phyloP scores from a whole-genome alignment of 1,139 yeast genomes.

The Geotrichum fermentans region DNA sequence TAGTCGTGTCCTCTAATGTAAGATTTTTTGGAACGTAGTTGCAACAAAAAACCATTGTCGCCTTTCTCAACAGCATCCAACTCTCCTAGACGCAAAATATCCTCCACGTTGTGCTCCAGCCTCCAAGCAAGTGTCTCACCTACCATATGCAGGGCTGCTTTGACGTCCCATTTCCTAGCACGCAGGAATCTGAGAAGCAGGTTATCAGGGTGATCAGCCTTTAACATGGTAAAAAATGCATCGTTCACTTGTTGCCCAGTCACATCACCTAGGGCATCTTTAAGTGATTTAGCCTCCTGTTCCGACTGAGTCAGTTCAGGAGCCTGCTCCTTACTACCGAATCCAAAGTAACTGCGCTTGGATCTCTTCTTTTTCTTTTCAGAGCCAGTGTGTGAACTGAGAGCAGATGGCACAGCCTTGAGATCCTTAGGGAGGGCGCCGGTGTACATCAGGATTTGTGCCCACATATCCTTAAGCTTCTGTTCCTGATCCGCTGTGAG shows the following conservation, averaged over 20 bases:
- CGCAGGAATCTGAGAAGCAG: constrained; percentile 59
- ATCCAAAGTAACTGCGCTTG: constrained; percentile 25
- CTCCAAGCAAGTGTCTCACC: constrained; percentile 70
- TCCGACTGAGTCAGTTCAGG: constrained; percentile 17
- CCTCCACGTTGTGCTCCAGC: constrained; percentile 52
- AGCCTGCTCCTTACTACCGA: constrained; percentile 25
- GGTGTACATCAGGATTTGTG: constrained; percentile 54
- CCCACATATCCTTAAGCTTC: constrained; percentile 71
- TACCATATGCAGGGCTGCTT: constrained; percentile 60
- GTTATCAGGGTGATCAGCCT: constrained; percentile 69
- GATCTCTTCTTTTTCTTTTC: constrained; percentile 25
- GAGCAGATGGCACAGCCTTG: constrained; percentile 25
- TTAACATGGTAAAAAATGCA: constrained; percentile 47
- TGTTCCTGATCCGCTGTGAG: constrained; percentile 60
- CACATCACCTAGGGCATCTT: constrained; percentile 5
- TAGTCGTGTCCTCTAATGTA: constrained; percentile 61
- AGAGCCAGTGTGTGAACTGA: constrained; percentile 24
- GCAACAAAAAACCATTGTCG: constrained; percentile 47
- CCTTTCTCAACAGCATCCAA: constrained; percentile 37
- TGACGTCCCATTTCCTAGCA: constrained; percentile 73
- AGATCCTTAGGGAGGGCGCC: constrained; percentile 51
- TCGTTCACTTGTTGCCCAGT: constrained; percentile 23
- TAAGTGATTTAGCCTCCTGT: constrained; percentile 11
- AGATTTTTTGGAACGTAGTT: constrained; percentile 55
- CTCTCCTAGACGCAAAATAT: constrained; percentile 59